Base-by-base conservation (phyloP, 495 filamentous ascomycete genomes). In the Penicillium verhagenii region DNA sequence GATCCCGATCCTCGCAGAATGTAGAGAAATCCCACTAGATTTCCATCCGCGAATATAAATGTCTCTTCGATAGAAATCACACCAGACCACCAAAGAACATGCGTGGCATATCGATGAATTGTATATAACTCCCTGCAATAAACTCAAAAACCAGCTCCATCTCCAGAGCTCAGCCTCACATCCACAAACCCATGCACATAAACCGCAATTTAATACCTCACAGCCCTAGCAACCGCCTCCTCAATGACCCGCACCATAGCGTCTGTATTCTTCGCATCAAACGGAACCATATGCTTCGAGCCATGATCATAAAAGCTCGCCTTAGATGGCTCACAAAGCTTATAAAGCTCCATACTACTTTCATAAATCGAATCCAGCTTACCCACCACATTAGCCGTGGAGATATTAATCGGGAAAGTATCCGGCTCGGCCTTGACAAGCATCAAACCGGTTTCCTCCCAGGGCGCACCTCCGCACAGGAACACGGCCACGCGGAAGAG, bases 401-500 rank as follows among this genome's bases (percentile, higher is more conserved):
- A 72, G 20, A 77, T 71, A 11, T 23, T 50, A 20, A 77, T 59
- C 19, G 55, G 43, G 48, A 56, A 65, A 18, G 44, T 56, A 16
- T 61, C 70, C 3, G 53, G 46, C 21, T 49, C 26, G 19, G 57
- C 39, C 38, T 25, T 38, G 7, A 70, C 29, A 9, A 47, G 23
- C 47, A 54, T 50, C 48, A 47, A 35, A 13, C 70, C 70, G 2
- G 60, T 56, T n/a, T 56, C 26, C 2, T 72, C 69, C 58, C 65
- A 74, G 23, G 73, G 70, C 29, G 50, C 16, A 1, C 59, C 69
- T 5, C 58, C 61, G 42, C 71, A 73, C 53, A 79, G 63, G 47
- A 79, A 76, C 2, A 79, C 67, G 10, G 75, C 77, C 1, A 55
- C 66, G 8, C 70, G 70, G 55, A 78, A 77, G 18, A 70, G 54